Percentiles rank a stretch among this genome's conserved stretches.
These are phyloP conservation scores for Cryptococcus sp. DNA, from an alignment of 1,284 basidiomycete species.

Conservation along the genomic window DNA sequence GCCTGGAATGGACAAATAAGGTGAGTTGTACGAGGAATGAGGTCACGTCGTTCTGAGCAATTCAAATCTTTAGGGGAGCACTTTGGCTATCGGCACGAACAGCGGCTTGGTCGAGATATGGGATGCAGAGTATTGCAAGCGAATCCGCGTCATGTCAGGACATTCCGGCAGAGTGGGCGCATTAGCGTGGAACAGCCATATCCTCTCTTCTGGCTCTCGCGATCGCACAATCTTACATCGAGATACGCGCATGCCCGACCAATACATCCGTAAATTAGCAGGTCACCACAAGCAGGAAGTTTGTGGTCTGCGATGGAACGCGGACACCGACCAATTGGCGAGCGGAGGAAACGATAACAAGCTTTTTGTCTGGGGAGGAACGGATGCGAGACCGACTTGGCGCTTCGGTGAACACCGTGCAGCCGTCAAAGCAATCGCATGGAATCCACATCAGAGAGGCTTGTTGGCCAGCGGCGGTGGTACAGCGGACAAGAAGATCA, in stretches of 20 bases:
- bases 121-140: constrained; percentile 77
- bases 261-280: constrained; percentile 73
- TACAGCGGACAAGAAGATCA: constrained; percentile 94
- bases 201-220: constrained; percentile 87
- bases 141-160: constrained; percentile 77
- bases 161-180: constrained; percentile 88
- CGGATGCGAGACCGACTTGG: constrained; percentile 71
- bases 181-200: constrained; percentile 88
- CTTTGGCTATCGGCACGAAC: constrained; percentile 88
- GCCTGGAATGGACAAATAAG: constrained; percentile 88
- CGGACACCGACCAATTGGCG: constrained; percentile 72
- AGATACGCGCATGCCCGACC: constrained; percentile 73
- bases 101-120: constrained; percentile 88
- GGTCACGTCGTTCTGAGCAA: neutral
- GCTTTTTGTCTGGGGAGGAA: constrained; percentile 89
- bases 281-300: constrained; percentile 90
- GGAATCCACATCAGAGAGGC: constrained; percentile 93
- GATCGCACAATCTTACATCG: constrained; percentile 90
- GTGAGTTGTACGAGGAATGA: constrained; percentile 52
- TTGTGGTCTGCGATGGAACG: constrained; percentile 92
- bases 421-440: constrained; percentile 95
- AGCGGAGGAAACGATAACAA: constrained; percentile 99
- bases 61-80: constrained; percentile 64
- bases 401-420: constrained; percentile 96
- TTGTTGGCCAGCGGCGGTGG: constrained; percentile 95